Percentiles rank a stretch among this genome's conserved stretches.
phyloP scores from a whole-genome alignment of 805 yeast species.

The Pichia scutulata region DNA sequence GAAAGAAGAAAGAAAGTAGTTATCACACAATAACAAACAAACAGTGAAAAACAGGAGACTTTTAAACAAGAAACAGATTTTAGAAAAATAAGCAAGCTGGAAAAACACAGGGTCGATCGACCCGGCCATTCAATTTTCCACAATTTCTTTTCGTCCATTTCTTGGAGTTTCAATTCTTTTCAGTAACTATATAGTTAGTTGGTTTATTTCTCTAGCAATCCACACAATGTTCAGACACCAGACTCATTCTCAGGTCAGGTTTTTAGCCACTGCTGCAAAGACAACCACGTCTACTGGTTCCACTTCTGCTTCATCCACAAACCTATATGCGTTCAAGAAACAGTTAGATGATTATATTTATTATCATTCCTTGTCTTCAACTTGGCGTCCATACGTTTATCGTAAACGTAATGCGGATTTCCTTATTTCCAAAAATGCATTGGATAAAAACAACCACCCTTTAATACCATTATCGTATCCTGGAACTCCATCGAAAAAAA shows the following conservation, averaged over 20 bases:
- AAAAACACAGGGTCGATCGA: background rate
- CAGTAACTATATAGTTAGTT: background rate
- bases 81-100: no score
- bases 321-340: conserved; percentile 19
- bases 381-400: conserved; percentile 20
- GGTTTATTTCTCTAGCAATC: background rate
- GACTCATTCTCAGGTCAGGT: background rate
- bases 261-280: background rate
- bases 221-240: background rate
- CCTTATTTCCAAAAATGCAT: conserved; percentile 16
- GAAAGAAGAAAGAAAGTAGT: no score
- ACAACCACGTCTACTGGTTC: background rate
- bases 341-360: conserved; percentile 26
- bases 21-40: background rate
- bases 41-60: background rate
- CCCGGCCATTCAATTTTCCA: background rate
- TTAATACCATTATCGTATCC: conserved; percentile 18
- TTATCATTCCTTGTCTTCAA: conserved; percentile 17
- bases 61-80: no score
- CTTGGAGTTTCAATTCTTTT: background rate
- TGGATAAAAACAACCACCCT: conserved; percentile 23
- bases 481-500: conserved; percentile 22
- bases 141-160: background rate
- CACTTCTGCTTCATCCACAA: background rate
- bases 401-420: conserved; percentile 18